Evolutionary conservation across 2,329 filamentous ascomycete genomes (phyloP).

Genomic region (Ophiostoma sp.): DNA sequence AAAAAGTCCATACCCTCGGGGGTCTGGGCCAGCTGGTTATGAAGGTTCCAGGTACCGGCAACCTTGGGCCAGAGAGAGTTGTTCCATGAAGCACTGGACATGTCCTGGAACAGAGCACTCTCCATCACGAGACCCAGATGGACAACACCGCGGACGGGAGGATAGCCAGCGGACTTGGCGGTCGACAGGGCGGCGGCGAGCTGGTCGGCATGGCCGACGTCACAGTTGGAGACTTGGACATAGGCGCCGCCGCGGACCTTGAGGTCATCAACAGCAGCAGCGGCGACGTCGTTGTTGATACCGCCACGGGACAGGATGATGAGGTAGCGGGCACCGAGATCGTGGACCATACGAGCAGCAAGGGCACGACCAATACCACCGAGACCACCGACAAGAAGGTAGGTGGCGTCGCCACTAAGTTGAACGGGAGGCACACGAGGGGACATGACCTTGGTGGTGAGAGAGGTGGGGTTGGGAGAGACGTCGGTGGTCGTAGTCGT

Average conservation of each 20-base stretch:
- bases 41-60: slow-evolving; percentile 42
- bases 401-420: slow-evolving; percentile 28
- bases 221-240: slow-evolving; percentile 26
- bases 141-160: slow-evolving; percentile 28
- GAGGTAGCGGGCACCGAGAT: slow-evolving; percentile 28
- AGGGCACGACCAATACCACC: slow-evolving; percentile 35
- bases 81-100: slow-evolving; percentile 28
- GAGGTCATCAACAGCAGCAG: slow-evolving; percentile 22
- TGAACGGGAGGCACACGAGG: slow-evolving; percentile 9
- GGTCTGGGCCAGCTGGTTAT: slow-evolving; percentile 31
- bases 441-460: slow-evolving; percentile 24
- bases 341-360: slow-evolving; percentile 33
- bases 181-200: slow-evolving; percentile 23
- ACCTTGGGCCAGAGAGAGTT: slow-evolving; percentile 37
- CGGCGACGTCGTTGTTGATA: slow-evolving; percentile 19
- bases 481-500: slow-evolving; percentile 3
- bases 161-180: slow-evolving; percentile 23
- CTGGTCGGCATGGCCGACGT: slow-evolving; percentile 27
- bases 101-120: slow-evolving; percentile 31
- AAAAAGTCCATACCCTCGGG: slow-evolving; percentile 41
- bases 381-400: slow-evolving; percentile 36
- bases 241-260: slow-evolving; percentile 16
- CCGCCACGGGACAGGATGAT: slow-evolving; percentile 29
- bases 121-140: slow-evolving; percentile 30
- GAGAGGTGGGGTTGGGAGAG: background rate